Conservation (phyloP, 1,284 basidiomycete species). For the Trametes versicolor region DNA sequence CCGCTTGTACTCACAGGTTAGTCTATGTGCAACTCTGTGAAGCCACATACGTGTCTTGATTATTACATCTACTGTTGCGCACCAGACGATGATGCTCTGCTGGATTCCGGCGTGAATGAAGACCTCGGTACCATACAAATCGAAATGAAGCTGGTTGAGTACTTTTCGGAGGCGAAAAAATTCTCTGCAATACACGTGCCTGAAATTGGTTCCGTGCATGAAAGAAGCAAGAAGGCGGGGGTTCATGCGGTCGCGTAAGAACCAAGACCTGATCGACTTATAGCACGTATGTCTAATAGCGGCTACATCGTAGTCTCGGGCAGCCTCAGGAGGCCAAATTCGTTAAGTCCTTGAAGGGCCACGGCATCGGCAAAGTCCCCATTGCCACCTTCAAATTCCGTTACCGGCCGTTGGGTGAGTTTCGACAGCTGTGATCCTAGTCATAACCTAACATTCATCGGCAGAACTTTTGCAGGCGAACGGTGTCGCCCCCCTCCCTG, state of each 20-base stretch:
- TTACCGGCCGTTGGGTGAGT: conserved; percentile 1
- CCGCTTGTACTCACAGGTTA: conserved; percentile 18
- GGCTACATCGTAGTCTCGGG: not conserved
- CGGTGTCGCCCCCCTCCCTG: conserved; percentile 2
- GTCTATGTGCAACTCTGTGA: no score
- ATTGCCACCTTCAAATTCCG: not conserved
- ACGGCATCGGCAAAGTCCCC: not conserved
- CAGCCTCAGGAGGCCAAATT: not conserved
- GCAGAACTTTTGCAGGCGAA: conserved; percentile 9
- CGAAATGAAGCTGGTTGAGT: not conserved
- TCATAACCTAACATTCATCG: not conserved
- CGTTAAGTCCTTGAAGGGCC: not conserved
- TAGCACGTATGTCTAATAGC: not conserved
- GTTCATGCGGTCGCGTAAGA: not conserved
- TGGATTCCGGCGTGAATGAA: not conserved
- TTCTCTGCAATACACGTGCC: not conserved
- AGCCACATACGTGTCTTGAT: no score
- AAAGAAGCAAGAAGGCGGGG: not conserved
- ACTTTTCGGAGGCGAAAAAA: no score
- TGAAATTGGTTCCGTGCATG: not conserved
- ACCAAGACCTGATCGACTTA: not conserved
- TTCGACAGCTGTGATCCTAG: not conserved
- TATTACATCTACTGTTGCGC: no score
- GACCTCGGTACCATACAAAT: not conserved
- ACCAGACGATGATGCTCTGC: not conserved